Conservation (phyloP, 768 basidiomycete species). For the Podaxis sp. region DNA sequence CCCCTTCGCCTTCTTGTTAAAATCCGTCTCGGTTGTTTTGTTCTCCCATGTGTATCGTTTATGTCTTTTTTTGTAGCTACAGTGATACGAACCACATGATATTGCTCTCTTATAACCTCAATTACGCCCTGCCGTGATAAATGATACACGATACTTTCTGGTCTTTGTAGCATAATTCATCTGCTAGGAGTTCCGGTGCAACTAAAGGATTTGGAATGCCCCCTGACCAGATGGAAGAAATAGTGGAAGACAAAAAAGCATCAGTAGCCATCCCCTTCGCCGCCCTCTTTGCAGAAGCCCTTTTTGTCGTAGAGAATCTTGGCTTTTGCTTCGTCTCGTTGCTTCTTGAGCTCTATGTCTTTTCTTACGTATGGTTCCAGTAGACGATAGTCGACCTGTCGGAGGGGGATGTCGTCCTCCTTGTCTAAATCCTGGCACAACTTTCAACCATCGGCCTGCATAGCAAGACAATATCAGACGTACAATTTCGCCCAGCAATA, state of each 20-base stretch:
- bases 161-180: neutral
- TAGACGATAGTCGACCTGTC: constrained; percentile 68
- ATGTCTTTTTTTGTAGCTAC: constrained; percentile 15
- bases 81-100: constrained; percentile 10
- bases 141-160: neutral
- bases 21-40: constrained; percentile 7
- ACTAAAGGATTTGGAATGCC: neutral
- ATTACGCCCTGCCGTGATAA: neutral
- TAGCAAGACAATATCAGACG: constrained; percentile 31
- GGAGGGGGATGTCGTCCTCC: constrained; percentile 85
- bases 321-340: constrained; percentile 81
- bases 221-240: neutral
- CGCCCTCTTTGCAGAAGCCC: constrained; percentile 94
- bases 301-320: constrained; percentile 79
- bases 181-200: neutral
- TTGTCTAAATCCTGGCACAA: constrained; percentile 78
- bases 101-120: neutral
- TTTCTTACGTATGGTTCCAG: constrained; percentile 73
- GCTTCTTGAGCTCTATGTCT: constrained; percentile 73
- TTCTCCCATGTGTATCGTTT: constrained; percentile 13
- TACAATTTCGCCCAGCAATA: constrained; percentile 94
- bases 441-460: constrained; percentile 11
- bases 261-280: constrained; percentile 95
- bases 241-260: neutral
- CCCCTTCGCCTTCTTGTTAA: constrained; percentile 14